These are phyloP conservation scores for Yarrowia divulgata DNA, from an alignment of 805 yeast genomes.

Conservation along the genomic window DNA sequence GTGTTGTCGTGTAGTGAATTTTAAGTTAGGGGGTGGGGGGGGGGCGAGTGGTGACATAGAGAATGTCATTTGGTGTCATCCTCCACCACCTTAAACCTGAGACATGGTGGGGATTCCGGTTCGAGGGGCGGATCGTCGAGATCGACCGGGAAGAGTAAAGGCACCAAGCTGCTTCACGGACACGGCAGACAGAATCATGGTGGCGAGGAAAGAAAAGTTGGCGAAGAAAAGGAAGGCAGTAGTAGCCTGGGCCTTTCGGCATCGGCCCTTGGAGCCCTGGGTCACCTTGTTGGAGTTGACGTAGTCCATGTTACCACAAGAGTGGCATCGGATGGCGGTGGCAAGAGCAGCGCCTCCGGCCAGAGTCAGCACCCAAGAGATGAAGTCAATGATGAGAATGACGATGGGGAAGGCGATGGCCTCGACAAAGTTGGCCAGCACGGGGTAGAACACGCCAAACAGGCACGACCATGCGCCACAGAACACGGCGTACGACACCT, in stretches of 20 bases:
- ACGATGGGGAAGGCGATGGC: conserved; percentile 88
- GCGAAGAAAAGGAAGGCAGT: conserved; percentile 84
- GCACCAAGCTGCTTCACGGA: conserved; percentile 64
- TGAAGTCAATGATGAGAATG: conserved; percentile 76
- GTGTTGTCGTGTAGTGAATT: conserved; percentile 7
- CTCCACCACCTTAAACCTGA: too few species aligned
- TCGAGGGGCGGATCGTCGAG: conserved; percentile 61
- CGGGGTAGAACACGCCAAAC: conserved; percentile 80
- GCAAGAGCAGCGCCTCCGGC: conserved; percentile 96
- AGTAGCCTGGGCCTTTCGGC: conserved; percentile 94
- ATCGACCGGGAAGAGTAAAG: conserved; percentile 60
- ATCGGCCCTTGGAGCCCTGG: conserved; percentile 81
- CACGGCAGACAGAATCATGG: conserved; percentile 59
- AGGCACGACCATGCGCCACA: conserved; percentile 86
- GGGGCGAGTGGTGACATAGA: too few species aligned
- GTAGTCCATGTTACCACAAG: conserved; percentile 76
- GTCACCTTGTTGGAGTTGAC: conserved; percentile 69
- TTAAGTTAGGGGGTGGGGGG: conserved; percentile 7
- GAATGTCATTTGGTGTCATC: too few species aligned
- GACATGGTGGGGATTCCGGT: conserved; percentile 91
- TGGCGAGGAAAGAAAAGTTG: conserved; percentile 73
- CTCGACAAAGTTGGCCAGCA: conserved; percentile 75
- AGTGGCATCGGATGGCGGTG: conserved; percentile 84
- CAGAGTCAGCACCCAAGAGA: conserved; percentile 90
- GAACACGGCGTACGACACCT: conserved; percentile 87